Evolutionary conservation across 495 filamentous ascomycete genomes (phyloP), one percentile per base, ranked within the genome.

Genomic region (Hypoxylon fuscum): DNA sequence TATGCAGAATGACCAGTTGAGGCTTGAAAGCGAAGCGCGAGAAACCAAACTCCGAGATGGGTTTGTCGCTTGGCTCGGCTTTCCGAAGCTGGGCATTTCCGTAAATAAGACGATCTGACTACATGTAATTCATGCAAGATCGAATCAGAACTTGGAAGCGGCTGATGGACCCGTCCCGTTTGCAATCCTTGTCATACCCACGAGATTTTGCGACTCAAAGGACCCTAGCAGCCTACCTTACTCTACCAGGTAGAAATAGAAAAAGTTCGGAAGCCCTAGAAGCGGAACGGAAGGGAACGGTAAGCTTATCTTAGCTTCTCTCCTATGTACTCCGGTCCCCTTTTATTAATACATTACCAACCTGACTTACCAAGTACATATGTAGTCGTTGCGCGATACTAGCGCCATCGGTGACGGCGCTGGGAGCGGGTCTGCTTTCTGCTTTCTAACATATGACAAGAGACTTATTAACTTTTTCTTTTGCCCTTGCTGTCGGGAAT

Each of bases 21-120:
- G n/a, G n/a, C n/a, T n/a, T n/a, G n/a, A n/a, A n/a, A n/a, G n/a
- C n/a, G 8, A 20, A 41, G 14, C 18, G 46, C 38, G 38, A 50
- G 38, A 51, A 59, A 51, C 55, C 51, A 51, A 59, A 51, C 55
- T 59, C 55, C 55, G 55, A 58, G 55, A 7, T 35, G 22, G 45
- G 52, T 35, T 23, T 9, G 25, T 27, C 25, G 25, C 8, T 27
- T 22, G 1, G 25, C 25, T 43, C 40, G 40, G 40, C 17, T 22
- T n/a, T 56, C 53, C 42, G 53, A 46, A 1, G 38, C 31, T 27
- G 3, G 8, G 25, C 32, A 27, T 37, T 20, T 31, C 32, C 40
- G 41, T 25, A 15, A n/a, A 25, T 18, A 35, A 43, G 9, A 11
- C 2, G 15, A 10, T 44, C 41, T 45, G 40, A 55, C 41, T 55